Evolutionary conservation across 2,329 filamentous ascomycete genomes (phyloP).

Genomic region (Aspergillus sclerotialis): DNA sequence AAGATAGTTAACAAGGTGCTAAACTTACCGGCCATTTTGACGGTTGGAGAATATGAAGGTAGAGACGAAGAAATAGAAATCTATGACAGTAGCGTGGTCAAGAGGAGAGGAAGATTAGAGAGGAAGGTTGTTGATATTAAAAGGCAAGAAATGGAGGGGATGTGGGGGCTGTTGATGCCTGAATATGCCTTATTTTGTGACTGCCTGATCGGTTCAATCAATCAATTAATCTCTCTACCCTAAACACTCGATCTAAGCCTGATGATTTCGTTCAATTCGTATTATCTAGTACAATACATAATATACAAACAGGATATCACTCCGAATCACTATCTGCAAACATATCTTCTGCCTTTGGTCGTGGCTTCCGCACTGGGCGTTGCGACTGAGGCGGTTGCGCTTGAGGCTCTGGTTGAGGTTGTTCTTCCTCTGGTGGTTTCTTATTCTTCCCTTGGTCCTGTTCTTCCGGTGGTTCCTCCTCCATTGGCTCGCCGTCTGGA

Average conservation of each 20-base stretch:
- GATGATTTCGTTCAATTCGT: no score
- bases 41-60: slow-evolving; percentile 1
- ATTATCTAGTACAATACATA: neutral
- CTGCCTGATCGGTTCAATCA: neutral
- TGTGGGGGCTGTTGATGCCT: neutral
- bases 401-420: slow-evolving; percentile 14
- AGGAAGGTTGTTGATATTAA: neutral
- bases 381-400: slow-evolving; percentile 12
- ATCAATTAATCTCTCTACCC: no score
- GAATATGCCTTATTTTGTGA: neutral
- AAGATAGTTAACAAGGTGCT: neutral
- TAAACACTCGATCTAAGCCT: no score
- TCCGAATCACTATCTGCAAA: slow-evolving; percentile 69
- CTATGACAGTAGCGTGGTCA: slow-evolving; percentile 11
- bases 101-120: neutral
- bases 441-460: slow-evolving; percentile 15
- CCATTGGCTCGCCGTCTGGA: slow-evolving; percentile 42
- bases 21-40: slow-evolving; percentile 32
- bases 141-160: neutral
- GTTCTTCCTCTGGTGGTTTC: slow-evolving; percentile 10
- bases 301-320: slow-evolving; percentile 7
- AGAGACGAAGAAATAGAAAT: slow-evolving; percentile 7
- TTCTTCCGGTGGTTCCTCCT: slow-evolving; percentile 35
- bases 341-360: slow-evolving; percentile 76
- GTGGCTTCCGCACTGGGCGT: slow-evolving; percentile 44